phyloP scores from a whole-genome alignment of 495 filamentous ascomycete genomes.

The Neurospora discreta region DNA sequence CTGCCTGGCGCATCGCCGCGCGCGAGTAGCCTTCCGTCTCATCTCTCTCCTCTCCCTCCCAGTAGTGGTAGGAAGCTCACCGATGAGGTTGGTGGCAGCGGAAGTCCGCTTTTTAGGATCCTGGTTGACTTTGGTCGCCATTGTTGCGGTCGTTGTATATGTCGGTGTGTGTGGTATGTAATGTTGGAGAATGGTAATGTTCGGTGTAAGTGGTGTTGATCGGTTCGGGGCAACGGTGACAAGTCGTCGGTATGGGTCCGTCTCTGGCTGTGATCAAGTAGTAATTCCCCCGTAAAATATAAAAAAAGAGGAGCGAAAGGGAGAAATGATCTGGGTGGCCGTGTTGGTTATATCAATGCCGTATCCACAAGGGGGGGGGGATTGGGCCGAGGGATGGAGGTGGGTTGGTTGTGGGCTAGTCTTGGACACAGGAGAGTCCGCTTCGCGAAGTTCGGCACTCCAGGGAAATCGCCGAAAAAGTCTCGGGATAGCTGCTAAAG shows the following conservation, averaged over 20 bases:
- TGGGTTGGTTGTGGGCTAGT: neutral
- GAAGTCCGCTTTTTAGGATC: slow-evolving; percentile 72
- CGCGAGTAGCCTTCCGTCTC: neutral
- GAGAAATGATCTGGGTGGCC: neutral
- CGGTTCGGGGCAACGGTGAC: neutral
- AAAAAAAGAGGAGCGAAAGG: neutral
- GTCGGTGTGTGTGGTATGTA: slow-evolving; percentile 1
- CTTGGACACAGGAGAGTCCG: neutral
- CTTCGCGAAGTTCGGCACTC: neutral
- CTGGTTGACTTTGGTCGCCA: slow-evolving; percentile 40
- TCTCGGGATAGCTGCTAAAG: neutral
- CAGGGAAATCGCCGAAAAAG: neutral
- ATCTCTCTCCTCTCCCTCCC: neutral
- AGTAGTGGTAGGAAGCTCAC: slow-evolving; percentile 35
- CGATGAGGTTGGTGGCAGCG: slow-evolving; percentile 86
- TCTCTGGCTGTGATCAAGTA: neutral
- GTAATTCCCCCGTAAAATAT: neutral
- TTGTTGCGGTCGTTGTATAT: slow-evolving; percentile 8
- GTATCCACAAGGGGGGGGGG: neutral
- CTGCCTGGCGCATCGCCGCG: neutral
- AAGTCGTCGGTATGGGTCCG: neutral
- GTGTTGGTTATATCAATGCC: neutral
- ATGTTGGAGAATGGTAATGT: neutral
- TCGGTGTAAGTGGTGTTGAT: neutral
- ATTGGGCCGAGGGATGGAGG: neutral